phyloP scores from a whole-genome alignment of 2,329 filamentous ascomycete species.

The Beauveria bassiana region DNA sequence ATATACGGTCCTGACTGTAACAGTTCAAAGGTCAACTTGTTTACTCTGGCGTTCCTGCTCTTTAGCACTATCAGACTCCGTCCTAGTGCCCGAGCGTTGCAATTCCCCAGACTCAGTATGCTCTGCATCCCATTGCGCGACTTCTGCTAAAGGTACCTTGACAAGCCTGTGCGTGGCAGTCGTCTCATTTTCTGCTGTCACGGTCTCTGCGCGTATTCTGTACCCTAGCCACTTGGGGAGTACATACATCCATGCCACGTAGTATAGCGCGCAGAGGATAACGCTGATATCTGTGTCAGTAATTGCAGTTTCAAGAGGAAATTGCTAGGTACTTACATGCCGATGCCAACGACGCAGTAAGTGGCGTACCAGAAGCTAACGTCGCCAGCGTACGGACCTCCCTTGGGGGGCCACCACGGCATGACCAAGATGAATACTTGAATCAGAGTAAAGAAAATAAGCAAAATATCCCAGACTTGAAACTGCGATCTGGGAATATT shows the following conservation, averaged over 20 bases:
- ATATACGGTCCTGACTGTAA: too few species aligned
- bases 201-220: conserved; percentile 44
- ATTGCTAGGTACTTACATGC: conserved; percentile 40
- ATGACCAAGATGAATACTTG: conserved; percentile 58
- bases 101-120: conserved; percentile 43
- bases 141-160: conserved; percentile 41
- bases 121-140: conserved; percentile 48
- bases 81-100: background rate
- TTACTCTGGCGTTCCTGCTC: background rate
- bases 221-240: conserved; percentile 48
- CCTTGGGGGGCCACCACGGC: conserved; percentile 63
- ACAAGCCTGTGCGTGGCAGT: conserved; percentile 40
- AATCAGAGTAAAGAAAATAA: conserved; percentile 52
- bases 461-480: conserved; percentile 47
- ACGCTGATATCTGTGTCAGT: conserved; percentile 29
- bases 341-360: conserved; percentile 57
- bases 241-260: conserved; percentile 48
- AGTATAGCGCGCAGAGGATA: conserved; percentile 47
- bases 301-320: too few species aligned
- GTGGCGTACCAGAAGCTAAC: conserved; percentile 70
- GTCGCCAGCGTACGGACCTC: conserved; percentile 51
- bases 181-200: conserved; percentile 39
- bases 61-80: background rate
- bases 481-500: conserved; percentile 44
- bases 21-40: too few species aligned